A percentile compares a stretch with the other conserved stretches of the same genome.
Evolutionary conservation across 768 basidiomycete species (phyloP).

Genomic region (Rhodotorula babjevae): DNA sequence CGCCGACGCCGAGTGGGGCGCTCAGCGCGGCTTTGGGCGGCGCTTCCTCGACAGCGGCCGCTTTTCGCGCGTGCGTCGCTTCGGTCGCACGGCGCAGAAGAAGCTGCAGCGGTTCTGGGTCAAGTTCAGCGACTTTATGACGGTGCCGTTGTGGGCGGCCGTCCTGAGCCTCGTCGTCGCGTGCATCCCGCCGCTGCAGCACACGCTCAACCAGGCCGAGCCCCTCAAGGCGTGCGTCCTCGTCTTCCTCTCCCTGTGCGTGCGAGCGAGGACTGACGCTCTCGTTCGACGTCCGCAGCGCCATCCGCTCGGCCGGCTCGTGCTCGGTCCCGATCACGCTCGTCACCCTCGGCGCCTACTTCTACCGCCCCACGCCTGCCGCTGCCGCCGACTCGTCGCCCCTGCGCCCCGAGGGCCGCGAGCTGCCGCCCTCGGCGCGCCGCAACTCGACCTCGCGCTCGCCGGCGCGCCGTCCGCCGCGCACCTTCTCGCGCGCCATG

Average conservation of each 20-base stretch:
- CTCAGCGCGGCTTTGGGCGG: conserved; percentile 27
- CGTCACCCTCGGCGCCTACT: conserved; percentile 88
- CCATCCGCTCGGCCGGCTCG: conserved; percentile 63
- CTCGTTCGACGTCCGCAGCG: conserved; percentile 41
- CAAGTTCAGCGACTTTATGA: conserved; percentile 54
- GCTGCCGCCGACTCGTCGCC: conserved; percentile 18
- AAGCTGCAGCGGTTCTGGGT: conserved; percentile 26
- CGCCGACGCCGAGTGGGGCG: conserved; percentile 21
- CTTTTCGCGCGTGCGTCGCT: conserved; percentile 35
- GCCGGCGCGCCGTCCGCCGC: background rate
- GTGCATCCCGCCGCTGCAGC: conserved; percentile 68
- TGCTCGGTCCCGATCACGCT: conserved; percentile 84
- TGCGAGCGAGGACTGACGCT: no score
- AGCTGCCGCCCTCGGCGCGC: conserved; percentile 29
- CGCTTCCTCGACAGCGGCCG: conserved; percentile 13
- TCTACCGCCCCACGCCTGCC: conserved; percentile 51
- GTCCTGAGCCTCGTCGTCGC: conserved; percentile 46
- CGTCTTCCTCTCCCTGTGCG: background rate
- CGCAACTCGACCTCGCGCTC: no score
- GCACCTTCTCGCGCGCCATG: conserved; percentile 10
- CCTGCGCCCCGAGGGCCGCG: conserved; percentile 5
- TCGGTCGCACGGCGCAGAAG: conserved; percentile 35
- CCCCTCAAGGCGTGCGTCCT: conserved; percentile 46
- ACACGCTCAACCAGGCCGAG: conserved; percentile 56
- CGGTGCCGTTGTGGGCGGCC: conserved; percentile 66